These are phyloP conservation scores for Barbarea vulgaris DNA, from an alignment of 345 rosid species.

Conservation along the genomic window DNA sequence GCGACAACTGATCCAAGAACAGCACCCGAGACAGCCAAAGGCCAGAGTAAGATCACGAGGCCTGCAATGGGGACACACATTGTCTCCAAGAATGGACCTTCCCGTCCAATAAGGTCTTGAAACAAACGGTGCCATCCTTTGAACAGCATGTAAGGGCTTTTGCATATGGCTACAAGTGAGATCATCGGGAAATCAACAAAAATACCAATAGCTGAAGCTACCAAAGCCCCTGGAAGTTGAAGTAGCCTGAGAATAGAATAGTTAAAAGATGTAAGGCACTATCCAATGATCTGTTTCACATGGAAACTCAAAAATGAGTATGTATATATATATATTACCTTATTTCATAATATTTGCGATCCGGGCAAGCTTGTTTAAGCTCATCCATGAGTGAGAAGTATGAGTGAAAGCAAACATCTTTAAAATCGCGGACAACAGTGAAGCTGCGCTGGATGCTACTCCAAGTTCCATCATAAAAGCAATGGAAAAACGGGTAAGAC, in stretches of 20 bases:
- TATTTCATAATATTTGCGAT: constrained; percentile 71
- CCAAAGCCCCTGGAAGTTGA: constrained; percentile 70
- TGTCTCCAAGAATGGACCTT: constrained; percentile 98
- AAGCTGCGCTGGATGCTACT: constrained; percentile 57
- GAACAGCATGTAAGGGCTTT: constrained; percentile 91
- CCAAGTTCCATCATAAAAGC: constrained; percentile 92
- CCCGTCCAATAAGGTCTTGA: constrained; percentile 90
- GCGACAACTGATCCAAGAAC: constrained; percentile 73
- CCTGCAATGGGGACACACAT: constrained; percentile 98
- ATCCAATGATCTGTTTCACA: neutral
- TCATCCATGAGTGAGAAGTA: constrained; percentile 82
- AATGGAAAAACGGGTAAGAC: constrained; percentile 54
- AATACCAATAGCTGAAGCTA: constrained; percentile 66
- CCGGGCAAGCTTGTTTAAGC: constrained; percentile 51
- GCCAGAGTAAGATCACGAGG: constrained; percentile 93
- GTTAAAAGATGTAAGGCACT: neutral
- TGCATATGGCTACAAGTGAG: constrained; percentile 70
- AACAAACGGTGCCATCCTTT: constrained; percentile 96
- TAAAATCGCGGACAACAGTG: constrained; percentile 71
- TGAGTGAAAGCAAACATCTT: constrained; percentile 76
- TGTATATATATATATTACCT: constrained; percentile 48
- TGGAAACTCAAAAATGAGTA: neutral
- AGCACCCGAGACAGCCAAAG: constrained; percentile 88
- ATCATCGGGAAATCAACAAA: constrained; percentile 68
- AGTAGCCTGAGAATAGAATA: constrained; percentile 55